Evolutionary conservation across 352 stramenopile genomes (phyloP), one percentile per base, ranked within the genome.

Genomic region (Pythium sp.): DNA sequence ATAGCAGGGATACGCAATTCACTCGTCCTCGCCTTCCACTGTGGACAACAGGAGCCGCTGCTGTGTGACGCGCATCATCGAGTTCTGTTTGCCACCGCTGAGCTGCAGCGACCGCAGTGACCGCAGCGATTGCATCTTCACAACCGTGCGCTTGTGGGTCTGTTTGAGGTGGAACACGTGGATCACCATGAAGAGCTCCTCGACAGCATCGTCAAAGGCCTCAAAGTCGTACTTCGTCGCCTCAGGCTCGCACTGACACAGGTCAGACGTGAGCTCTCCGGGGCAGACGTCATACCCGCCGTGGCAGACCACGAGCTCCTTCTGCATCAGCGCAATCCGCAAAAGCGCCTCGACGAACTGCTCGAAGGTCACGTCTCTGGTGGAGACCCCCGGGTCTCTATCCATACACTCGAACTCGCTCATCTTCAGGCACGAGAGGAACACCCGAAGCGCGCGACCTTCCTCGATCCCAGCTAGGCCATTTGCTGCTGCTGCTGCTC

Each of bases 331-430:
- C 11, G 81, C 70, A 3, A 87, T 66, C 18, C 80, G 82, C 4
- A 86, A 51, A 32, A 87, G 63, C 28, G 79, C 80, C 47, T 90
- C 83, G 14, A 82, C 70, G 53, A 90, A 87, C 65, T 89, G 78
- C 28, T 71, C 59, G 46, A 81, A 77, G 28, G 69, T 73, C 5
- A 46, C 65, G 12, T 59, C 32, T 18, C 20, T 54, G 0, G 62
- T 72, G 5, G 71, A 32, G 15, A 64, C 38, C 22, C 59, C 62
- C n/a, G 28, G 11, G 20, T 79, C 54, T 11, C 18, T 51, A 6
- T 72, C 65, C 24, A 30, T 58, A 8, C 28, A 53, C 9, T 80
- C 65, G 7, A 67, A 60, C 28, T 59, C 64, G 32, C 57, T 62
- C 34, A 90, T 66, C 18, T 69, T 70, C 18, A 92, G 70, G 57